Conservation (phyloP, 176 grass and related monocot species). For the Tillandsia fasciculata region DNA sequence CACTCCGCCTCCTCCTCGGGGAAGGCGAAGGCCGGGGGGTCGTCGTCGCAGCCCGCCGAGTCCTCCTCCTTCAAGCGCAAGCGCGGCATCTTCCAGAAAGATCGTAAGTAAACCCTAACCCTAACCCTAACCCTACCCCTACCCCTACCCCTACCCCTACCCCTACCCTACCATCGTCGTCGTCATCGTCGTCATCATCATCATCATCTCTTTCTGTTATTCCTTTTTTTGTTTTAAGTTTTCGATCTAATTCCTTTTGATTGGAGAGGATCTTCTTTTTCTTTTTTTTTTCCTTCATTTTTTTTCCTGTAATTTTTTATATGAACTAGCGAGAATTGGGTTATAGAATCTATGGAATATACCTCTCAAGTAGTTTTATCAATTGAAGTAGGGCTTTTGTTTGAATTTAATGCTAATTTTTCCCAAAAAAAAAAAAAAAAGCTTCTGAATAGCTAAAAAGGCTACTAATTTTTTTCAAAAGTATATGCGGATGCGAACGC, state of each 20-base stretch:
- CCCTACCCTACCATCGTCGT: background rate
- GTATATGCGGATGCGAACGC: too few relatives aligned
- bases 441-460: too few relatives aligned
- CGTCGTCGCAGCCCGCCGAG: constrained; percentile 16
- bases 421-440: too few relatives aligned
- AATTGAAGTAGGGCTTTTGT: too few relatives aligned
- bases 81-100: constrained; percentile 85
- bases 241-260: background rate
- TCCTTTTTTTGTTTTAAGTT: background rate
- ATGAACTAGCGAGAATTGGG: too few relatives aligned
- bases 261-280: background rate
- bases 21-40: constrained; percentile 16
- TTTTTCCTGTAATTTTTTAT: too few relatives aligned
- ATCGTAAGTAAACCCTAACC: constrained; percentile 32
- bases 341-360: too few relatives aligned
- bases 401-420: too few relatives aligned
- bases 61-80: constrained; percentile 69
- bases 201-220: background rate
- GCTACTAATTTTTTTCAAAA: too few relatives aligned
- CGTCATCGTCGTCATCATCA: background rate
- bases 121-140: background rate
- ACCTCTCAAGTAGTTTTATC: too few relatives aligned
- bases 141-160: background rate
- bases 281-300: constrained; percentile 3
- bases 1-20: background rate